These are phyloP conservation scores for Cicer chorassanicum DNA, from an alignment of 306 rosid genomes.

Conservation along the genomic window DNA sequence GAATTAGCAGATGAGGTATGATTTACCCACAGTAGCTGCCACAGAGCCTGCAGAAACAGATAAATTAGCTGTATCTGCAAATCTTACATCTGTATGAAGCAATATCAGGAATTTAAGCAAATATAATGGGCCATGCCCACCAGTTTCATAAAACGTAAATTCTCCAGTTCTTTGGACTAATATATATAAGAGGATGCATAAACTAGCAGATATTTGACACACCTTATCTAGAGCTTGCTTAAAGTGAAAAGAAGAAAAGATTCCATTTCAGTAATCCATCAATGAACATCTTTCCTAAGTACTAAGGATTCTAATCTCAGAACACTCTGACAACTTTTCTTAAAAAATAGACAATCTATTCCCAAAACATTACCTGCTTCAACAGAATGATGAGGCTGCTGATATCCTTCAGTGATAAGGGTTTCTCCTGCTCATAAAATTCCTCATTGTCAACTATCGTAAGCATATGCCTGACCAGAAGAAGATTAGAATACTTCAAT, in stretches of 20 bases:
- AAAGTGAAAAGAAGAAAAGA: slow-evolving; percentile 12
- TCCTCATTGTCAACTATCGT: slow-evolving; percentile 93
- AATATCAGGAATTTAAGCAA: slow-evolving; percentile 19
- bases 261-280: slow-evolving; percentile 23
- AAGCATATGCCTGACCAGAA: slow-evolving; percentile 86
- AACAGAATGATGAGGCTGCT: slow-evolving; percentile 77
- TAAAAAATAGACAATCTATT: slow-evolving; percentile 33
- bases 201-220: slow-evolving; percentile 30
- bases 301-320: slow-evolving; percentile 35
- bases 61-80: slow-evolving; percentile 33
- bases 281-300: slow-evolving; percentile 18
- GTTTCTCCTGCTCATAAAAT: slow-evolving; percentile 96
- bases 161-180: slow-evolving; percentile 17
- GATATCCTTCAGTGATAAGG: slow-evolving; percentile 83
- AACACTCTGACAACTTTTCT: slow-evolving; percentile 34
- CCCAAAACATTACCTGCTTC: slow-evolving; percentile 73
- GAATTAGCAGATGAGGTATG: slow-evolving; percentile 63
- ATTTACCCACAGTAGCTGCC: slow-evolving; percentile 96
- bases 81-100: slow-evolving; percentile 13
- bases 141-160: slow-evolving; percentile 10
- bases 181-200: slow-evolving; percentile 21
- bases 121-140: slow-evolving; percentile 13
- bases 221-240: slow-evolving; percentile 30
- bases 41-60: slow-evolving; percentile 75
- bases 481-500: slow-evolving; percentile 30